Conservation (phyloP, 257 asterid species). For the Capsicum chinense region DNA sequence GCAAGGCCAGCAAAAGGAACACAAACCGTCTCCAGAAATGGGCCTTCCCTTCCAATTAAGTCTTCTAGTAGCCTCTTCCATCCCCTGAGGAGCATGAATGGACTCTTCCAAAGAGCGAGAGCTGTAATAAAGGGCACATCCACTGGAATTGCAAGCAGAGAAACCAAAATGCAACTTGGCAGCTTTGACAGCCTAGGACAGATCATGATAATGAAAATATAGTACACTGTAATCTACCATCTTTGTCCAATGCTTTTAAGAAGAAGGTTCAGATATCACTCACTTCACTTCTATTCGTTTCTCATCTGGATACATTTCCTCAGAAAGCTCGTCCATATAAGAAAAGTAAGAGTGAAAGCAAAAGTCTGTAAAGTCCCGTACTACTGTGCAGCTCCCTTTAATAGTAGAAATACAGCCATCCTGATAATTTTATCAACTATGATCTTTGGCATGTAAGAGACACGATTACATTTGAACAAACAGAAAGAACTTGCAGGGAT, state of each 20-base stretch:
- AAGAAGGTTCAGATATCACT: constrained; percentile 32
- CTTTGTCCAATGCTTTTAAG: neutral
- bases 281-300: constrained; percentile 75
- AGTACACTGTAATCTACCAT: neutral
- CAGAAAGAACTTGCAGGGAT: neutral
- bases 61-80: constrained; percentile 91
- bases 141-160: constrained; percentile 56
- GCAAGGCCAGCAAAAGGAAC: constrained; percentile 93
- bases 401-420: constrained; percentile 76
- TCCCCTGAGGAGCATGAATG: constrained; percentile 79
- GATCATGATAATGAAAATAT: neutral
- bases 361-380: constrained; percentile 79
- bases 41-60: constrained; percentile 87
- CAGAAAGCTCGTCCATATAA: constrained; percentile 82
- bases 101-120: constrained; percentile 92
- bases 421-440: constrained; percentile 46
- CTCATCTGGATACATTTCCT: constrained; percentile 60
- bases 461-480: neutral
- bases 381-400: constrained; percentile 69
- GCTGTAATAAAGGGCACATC: constrained; percentile 70
- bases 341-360: constrained; percentile 95
- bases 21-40: constrained; percentile 85
- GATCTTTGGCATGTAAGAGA: constrained; percentile 27
- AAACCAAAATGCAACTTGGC: constrained; percentile 72
- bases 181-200: constrained; percentile 59